Evolutionary conservation across 148 eudicot genomes (phyloP).

Genomic region (Persicaria maculosa): DNA sequence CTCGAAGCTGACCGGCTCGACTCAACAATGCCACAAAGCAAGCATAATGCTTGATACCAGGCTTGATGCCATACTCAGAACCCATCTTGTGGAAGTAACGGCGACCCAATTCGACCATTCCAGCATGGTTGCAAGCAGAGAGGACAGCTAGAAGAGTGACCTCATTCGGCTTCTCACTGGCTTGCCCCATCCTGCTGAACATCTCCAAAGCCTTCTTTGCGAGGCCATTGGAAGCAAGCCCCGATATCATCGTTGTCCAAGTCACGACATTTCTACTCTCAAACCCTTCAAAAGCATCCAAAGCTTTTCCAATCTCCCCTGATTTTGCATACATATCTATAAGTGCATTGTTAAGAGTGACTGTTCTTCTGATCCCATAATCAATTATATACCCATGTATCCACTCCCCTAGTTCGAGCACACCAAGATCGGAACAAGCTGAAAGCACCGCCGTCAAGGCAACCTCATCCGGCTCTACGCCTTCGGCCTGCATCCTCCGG

Average conservation of each 20-base stretch:
- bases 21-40: conserved; percentile 56
- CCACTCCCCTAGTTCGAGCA: conserved; percentile 45
- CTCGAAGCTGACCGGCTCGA: conserved; percentile 43
- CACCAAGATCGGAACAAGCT: conserved; percentile 56
- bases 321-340: conserved; percentile 63
- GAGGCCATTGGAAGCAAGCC: conserved; percentile 48
- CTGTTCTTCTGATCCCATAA: conserved; percentile 14
- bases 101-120: conserved; percentile 43
- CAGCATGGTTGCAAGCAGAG: conserved; percentile 56
- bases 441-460: conserved; percentile 41
- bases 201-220: conserved; percentile 50
- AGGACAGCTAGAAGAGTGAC: conserved; percentile 41
- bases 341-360: conserved; percentile 40
- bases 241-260: conserved; percentile 56
- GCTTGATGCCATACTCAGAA: conserved; percentile 32
- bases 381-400: conserved; percentile 26
- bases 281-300: conserved; percentile 30
- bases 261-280: conserved; percentile 34
- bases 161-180: conserved; percentile 35
- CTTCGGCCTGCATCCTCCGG: conserved; percentile 31
- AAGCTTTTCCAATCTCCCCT: conserved; percentile 38
- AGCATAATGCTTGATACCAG: conserved; percentile 54
- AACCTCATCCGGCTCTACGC: conserved; percentile 43
- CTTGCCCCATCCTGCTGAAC: conserved; percentile 41
- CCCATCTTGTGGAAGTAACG: conserved; percentile 34